Conservation (phyloP, 2,329 filamentous ascomycete genomes). For the Ascochyta lentis region DNA sequence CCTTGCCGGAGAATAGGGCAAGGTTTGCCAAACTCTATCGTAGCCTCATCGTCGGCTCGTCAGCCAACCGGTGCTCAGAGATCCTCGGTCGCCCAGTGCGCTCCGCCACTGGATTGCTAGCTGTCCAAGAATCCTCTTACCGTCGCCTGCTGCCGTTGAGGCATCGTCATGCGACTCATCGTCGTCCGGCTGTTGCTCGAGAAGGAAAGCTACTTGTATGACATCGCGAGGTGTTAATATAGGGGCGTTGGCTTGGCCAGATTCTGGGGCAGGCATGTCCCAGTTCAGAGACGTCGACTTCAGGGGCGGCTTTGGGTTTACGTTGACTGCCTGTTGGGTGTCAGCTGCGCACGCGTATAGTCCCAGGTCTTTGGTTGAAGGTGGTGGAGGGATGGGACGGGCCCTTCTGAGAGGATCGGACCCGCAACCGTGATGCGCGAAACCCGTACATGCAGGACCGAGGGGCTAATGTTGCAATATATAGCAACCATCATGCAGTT, state of each 20-base stretch:
- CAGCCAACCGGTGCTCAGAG: conserved; percentile 84
- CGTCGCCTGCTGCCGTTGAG: conserved; percentile 35
- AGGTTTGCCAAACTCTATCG: conserved; percentile 4
- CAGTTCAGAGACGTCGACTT: conserved; percentile 62
- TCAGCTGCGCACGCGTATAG: conserved; percentile 9
- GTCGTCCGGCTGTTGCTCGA: conserved; percentile 61
- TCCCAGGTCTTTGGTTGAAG: not conserved
- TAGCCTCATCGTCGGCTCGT: conserved; percentile 44
- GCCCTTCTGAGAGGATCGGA: conserved; percentile 12
- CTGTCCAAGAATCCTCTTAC: conserved; percentile 74
- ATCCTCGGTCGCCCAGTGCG: conserved; percentile 87
- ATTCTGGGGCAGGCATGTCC: conserved; percentile 53
- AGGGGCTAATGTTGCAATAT: conserved; percentile 14
- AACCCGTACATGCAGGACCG: conserved; percentile 18
- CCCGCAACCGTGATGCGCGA: conserved; percentile 20
- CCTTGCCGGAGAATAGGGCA: conserved; percentile 3
- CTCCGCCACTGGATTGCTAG: conserved; percentile 87
- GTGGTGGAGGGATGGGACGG: conserved; percentile 14
- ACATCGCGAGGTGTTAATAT: conserved; percentile 68
- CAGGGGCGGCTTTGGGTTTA: conserved; percentile 61
- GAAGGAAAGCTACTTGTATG: conserved; percentile 68
- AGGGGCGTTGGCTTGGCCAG: conserved; percentile 46
- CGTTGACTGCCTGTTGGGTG: conserved; percentile 45
- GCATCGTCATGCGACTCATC: conserved; percentile 53
- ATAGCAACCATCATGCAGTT: not conserved